Evolutionary conservation across 2,329 filamentous ascomycete genomes (phyloP).

Genomic region (Thielaviopsis euricoi): DNA sequence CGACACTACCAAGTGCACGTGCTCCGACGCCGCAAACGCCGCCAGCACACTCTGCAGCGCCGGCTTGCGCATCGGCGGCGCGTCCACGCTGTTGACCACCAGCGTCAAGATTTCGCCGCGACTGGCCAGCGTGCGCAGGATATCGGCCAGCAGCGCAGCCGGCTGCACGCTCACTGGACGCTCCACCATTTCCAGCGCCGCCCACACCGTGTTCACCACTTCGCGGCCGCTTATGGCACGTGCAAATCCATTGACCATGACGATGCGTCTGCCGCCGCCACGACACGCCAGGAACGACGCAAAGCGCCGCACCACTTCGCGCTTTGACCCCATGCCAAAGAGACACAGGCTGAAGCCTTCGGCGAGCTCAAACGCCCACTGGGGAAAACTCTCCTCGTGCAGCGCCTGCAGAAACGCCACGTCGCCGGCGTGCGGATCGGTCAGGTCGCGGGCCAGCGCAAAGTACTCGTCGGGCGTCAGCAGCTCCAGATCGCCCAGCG

Average conservation of each 20-base stretch:
- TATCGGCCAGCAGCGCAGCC: conserved; percentile 47
- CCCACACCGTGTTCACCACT: conserved; percentile 50
- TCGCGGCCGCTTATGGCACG: conserved; percentile 50
- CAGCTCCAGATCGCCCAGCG: conserved; percentile 53
- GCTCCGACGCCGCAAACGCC: conserved; percentile 56
- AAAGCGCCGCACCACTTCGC: conserved; percentile 56
- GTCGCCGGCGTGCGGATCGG: conserved; percentile 46
- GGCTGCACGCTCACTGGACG: conserved; percentile 45
- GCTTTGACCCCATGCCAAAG: conserved; percentile 87
- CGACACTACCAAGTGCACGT: conserved; percentile 59
- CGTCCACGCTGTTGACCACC: conserved; percentile 77
- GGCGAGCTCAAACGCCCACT: conserved; percentile 82
- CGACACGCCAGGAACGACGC: conserved; percentile 48
- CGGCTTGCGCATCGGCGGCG: conserved; percentile 54
- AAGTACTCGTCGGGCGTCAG: conserved; percentile 92
- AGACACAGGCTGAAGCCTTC: conserved; percentile 80
- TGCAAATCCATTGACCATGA: conserved; percentile 77
- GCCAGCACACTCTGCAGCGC: conserved; percentile 57
- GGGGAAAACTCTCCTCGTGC: conserved; percentile 67
- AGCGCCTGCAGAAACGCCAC: conserved; percentile 55
- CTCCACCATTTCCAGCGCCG: conserved; percentile 37
- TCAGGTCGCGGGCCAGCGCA: conserved; percentile 32
- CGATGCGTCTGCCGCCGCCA: conserved; percentile 34
- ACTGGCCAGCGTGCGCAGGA: conserved; percentile 44
- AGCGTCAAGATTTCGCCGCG: conserved; percentile 40